These are phyloP conservation scores for Heterobasidion irregulare DNA, from an alignment of 1,284 basidiomycete species.

Conservation along the genomic window DNA sequence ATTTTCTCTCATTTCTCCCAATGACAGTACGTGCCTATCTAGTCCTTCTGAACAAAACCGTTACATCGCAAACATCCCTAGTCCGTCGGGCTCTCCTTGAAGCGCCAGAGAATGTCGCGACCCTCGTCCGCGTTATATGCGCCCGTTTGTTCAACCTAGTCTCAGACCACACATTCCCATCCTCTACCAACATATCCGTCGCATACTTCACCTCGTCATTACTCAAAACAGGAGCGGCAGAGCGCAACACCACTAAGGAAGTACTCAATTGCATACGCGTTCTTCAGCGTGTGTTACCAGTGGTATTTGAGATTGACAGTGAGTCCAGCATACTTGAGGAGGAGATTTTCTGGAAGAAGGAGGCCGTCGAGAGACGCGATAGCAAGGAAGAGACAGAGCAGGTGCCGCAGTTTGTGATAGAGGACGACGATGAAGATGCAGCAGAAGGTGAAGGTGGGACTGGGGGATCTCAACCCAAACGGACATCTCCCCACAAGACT, in stretches of 20 bases:
- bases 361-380: slow-evolving; percentile 31
- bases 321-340: slow-evolving; percentile 63
- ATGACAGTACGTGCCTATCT: slow-evolving; percentile 58
- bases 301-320: slow-evolving; percentile 77
- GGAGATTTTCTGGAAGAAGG: slow-evolving; percentile 67
- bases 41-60: background rate
- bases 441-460: slow-evolving; percentile 21
- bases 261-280: slow-evolving; percentile 84
- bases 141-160: slow-evolving; percentile 74
- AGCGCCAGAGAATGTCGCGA: slow-evolving; percentile 79
- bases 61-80: slow-evolving; percentile 17
- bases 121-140: slow-evolving; percentile 70
- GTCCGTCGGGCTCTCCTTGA: slow-evolving; percentile 76
- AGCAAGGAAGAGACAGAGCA: slow-evolving; percentile 22
- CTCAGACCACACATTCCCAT: slow-evolving; percentile 78
- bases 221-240: slow-evolving; percentile 43
- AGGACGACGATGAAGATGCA: slow-evolving; percentile 68
- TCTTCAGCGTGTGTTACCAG: slow-evolving; percentile 79
- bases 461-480: slow-evolving; percentile 14
- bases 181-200: slow-evolving; percentile 42
- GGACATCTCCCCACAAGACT: slow-evolving; percentile 16
- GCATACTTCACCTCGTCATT: slow-evolving; percentile 62
- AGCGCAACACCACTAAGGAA: slow-evolving; percentile 71
- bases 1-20: slow-evolving; percentile 77
- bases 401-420: slow-evolving; percentile 70